Evolutionary conservation across 2,329 filamentous ascomycete genomes (phyloP), one percentile per base, ranked within the genome.

Genomic region (Aspergillus sp.): DNA sequence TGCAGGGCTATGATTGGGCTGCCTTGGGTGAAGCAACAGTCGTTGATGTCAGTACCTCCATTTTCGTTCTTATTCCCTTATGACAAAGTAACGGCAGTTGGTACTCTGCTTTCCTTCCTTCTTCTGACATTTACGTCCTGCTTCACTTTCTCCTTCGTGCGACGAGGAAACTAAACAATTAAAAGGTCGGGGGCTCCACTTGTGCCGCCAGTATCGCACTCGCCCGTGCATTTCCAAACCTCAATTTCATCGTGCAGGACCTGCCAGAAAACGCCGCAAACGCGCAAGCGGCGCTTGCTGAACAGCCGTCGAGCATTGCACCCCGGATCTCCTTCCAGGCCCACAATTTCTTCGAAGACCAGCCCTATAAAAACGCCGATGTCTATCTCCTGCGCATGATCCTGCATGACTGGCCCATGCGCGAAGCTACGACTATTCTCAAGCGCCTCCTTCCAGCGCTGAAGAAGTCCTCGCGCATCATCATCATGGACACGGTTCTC

Each of bases 161-260:
- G 45, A 47, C n/a, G 45, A 22, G 45, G 45, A 10, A 47, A 22
- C 45, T 47, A 47, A 47, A 10, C 11, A 20, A 20, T 20, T 47
- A 3, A 9, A 47, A 69, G 65, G 59, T 72, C 31, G 85, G 85
- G 11, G 85, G 85, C 3, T 84, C 81, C 18, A 82, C 83, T 57
- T 85, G 86, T 0, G 83, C 85, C 52, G 80, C 84, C n/a, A 81
- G 78, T 53, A 77, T 83, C 18, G 83, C 81, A 10, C 73, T 88
- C 54, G 85, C 83, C 2, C 76, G 76, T 61, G 73, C 72, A 58
- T 85, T 81, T 72, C 76, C 77, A 56, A 77, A 81, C 52, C 78
- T 85, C 65, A 78, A 76, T 56, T 86, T 86, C 67, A 71, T 86
- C n/a, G 84, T 84, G 1, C 78, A 84, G 62, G 81, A 84, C 62